Conservation (phyloP, 108 stramenopile genomes). For the Fistulifera pelliculosa region DNA sequence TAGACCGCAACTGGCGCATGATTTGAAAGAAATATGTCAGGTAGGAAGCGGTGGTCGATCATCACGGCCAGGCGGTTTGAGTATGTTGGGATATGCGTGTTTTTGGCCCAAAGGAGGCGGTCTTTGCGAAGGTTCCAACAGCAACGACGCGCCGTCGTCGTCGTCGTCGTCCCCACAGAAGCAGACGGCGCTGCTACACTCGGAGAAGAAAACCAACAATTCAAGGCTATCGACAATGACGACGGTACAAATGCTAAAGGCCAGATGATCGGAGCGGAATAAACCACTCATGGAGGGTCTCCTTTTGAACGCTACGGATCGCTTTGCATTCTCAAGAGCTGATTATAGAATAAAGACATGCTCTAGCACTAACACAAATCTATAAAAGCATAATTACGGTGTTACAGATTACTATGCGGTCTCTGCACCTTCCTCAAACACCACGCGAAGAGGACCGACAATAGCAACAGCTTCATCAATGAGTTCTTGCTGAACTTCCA, state of each 20-base stretch:
- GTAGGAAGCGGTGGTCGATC: constrained; percentile 15
- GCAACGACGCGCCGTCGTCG: not conserved
- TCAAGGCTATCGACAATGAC: no score
- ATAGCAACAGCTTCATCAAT: constrained; percentile 18
- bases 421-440: constrained; percentile 24
- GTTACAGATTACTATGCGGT: no score
- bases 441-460: constrained; percentile 13
- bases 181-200: no score
- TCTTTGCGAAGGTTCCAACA: constrained; percentile 12
- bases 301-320: no score
- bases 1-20: constrained; percentile 13
- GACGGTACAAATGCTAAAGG: no score
- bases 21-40: constrained; percentile 11
- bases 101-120: constrained; percentile 64
- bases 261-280: no score
- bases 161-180: not conserved
- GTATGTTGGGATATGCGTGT: constrained; percentile 56
- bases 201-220: no score
- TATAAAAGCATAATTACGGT: no score
- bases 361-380: no score
- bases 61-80: constrained; percentile 37
- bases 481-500: constrained; percentile 9
- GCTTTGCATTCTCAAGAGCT: no score
- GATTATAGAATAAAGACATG: no score
- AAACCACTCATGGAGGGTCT: no score